Evolutionary conservation across 73 alveolate species (phyloP).

Genomic region (Durusdinium trenchii): DNA sequence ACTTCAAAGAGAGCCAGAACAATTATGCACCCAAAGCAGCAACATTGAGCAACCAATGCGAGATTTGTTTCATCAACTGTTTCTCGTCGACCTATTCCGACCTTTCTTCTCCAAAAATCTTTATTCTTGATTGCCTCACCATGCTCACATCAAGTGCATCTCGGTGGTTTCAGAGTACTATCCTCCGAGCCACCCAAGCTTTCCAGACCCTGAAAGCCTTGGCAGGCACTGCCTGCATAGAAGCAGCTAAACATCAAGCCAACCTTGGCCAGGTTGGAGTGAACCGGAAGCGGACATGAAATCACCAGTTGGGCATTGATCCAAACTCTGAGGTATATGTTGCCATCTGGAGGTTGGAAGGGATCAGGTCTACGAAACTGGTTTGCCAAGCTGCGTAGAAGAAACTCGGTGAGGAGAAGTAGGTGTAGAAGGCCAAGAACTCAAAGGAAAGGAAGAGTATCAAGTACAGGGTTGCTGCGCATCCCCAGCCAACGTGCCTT

Average conservation of each 20-base stretch:
- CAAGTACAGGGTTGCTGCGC: not conserved
- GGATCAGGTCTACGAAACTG: not conserved
- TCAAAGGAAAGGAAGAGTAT: constrained; percentile 35
- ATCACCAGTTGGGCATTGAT: not conserved
- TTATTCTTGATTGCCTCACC: too few relatives aligned
- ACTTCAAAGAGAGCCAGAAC: too few relatives aligned
- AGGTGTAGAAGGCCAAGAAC: constrained; percentile 17
- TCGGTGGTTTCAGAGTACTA: too few relatives aligned
- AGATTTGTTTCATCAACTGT: too few relatives aligned
- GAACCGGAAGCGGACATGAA: not conserved
- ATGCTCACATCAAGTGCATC: too few relatives aligned
- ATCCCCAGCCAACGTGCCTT: constrained; percentile 42
- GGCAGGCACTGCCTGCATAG: constrained; percentile 15
- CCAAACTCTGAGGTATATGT: not conserved
- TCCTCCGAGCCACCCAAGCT: too few relatives aligned
- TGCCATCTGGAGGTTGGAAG: not conserved
- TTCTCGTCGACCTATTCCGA: too few relatives aligned
- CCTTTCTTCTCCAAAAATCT: too few relatives aligned
- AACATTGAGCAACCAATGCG: too few relatives aligned
- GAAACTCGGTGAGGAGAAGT: constrained; percentile 54
- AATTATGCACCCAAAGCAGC: too few relatives aligned
- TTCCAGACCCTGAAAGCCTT: too few relatives aligned
- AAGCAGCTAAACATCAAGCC: constrained; percentile 85
- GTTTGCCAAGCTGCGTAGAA: constrained; percentile 24
- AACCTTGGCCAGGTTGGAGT: constrained; percentile 12